phyloP scores from a whole-genome alignment of 2,329 filamentous ascomycete genomes.

The Trichophyton simii region DNA sequence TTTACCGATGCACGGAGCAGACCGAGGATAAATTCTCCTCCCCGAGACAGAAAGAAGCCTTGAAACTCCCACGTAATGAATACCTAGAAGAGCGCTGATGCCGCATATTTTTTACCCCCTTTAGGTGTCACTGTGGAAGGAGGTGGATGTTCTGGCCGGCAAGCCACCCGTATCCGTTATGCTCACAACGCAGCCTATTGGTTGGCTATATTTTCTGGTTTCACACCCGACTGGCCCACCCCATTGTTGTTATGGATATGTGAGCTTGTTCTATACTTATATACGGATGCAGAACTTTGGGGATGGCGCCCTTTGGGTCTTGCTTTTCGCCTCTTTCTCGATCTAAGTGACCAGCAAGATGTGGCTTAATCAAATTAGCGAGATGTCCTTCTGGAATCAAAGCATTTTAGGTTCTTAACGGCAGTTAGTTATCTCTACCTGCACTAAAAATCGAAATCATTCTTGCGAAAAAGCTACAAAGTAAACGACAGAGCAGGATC shows the following conservation, averaged over 20 bases:
- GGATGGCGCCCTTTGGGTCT: no score
- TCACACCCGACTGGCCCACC: not conserved
- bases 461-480: not conserved
- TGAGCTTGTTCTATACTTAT: not conserved
- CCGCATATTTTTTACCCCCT: not conserved
- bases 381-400: not conserved
- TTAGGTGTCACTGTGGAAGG: not conserved
- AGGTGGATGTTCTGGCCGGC: not conserved
- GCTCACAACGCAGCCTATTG: not conserved
- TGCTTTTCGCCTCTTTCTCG: not conserved
- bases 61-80: not conserved
- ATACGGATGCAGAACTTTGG: not conserved
- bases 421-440: not conserved
- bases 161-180: not conserved
- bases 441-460: not conserved
- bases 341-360: not conserved
- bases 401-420: not conserved
- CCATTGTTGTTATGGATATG: not conserved
- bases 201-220: not conserved
- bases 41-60: not conserved
- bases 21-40: not conserved
- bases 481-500: not conserved
- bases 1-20: not conserved
- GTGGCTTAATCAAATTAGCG: not conserved
- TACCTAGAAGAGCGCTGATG: not conserved